Conservation (phyloP, 2,329 filamentous ascomycete genomes). For the Hypoxylon sp. region DNA sequence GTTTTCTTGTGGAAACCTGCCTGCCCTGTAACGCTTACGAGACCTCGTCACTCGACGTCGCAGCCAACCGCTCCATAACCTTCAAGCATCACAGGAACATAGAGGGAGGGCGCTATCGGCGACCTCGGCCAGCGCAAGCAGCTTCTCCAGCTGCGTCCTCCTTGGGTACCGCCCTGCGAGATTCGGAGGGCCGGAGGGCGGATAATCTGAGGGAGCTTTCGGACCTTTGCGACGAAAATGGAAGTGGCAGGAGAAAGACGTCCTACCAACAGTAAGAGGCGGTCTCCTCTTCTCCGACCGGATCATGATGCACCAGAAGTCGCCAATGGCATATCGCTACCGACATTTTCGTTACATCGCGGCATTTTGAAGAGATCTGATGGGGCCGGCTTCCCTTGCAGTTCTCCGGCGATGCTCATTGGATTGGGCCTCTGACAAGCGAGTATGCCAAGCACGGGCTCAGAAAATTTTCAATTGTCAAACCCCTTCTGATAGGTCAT, state of each 20-base stretch:
- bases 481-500: slow-evolving; percentile 28
- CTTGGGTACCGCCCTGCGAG: slow-evolving; percentile 23
- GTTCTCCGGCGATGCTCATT: slow-evolving; percentile 26
- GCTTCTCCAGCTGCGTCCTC: slow-evolving; percentile 4
- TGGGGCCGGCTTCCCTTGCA: slow-evolving; percentile 22
- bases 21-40: neutral
- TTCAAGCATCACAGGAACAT: slow-evolving; percentile 5
- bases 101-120: slow-evolving; percentile 18
- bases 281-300: slow-evolving; percentile 22
- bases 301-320: slow-evolving; percentile 9
- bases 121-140: slow-evolving; percentile 27
- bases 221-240: slow-evolving; percentile 14
- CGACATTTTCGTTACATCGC: slow-evolving; percentile 40
- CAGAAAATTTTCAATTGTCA: slow-evolving; percentile 26
- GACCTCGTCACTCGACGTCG: slow-evolving; percentile 10
- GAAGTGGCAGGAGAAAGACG: neutral
- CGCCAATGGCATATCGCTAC: slow-evolving; percentile 31
- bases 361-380: slow-evolving; percentile 30
- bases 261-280: slow-evolving; percentile 14
- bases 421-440: slow-evolving; percentile 12
- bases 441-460: slow-evolving; percentile 26
- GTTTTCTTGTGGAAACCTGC: neutral
- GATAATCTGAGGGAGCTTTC: neutral
- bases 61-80: neutral
- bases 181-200: slow-evolving; percentile 23